Evolutionary conservation across 441 rosid genomes (phyloP).

Genomic region (Populus trichocarpa): DNA sequence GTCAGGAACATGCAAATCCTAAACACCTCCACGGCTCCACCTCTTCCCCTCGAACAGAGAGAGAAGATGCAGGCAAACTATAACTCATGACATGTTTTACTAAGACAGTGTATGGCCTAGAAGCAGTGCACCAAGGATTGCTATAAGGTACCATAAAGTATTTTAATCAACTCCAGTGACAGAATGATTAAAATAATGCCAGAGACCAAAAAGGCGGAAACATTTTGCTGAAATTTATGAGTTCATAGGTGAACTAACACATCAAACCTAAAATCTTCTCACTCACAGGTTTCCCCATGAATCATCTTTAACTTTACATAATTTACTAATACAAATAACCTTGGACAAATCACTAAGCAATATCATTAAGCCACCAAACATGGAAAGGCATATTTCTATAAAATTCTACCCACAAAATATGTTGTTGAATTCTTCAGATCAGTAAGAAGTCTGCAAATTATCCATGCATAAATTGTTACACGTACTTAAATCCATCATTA

Average conservation of each 20-base stretch:
- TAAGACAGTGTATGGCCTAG: constrained; percentile 7
- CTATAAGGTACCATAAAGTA: no score
- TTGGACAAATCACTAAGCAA: neutral
- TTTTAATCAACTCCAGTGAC: neutral
- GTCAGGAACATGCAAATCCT: neutral
- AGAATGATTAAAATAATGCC: neutral
- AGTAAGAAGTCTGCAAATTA: neutral
- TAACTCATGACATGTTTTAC: neutral
- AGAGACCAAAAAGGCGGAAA: neutral
- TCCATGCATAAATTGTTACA: neutral
- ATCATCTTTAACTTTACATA: neutral
- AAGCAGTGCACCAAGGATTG: neutral
- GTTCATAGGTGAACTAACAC: neutral
- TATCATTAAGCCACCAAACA: neutral
- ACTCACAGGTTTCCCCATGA: neutral
- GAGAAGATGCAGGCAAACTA: neutral
- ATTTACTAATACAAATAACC: neutral
- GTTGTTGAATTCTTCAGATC: neutral
- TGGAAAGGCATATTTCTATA: neutral
- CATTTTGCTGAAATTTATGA: neutral
- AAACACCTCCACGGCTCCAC: neutral
- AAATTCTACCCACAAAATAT: neutral
- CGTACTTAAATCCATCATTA: neutral
- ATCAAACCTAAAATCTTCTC: neutral
- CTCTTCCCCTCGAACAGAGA: neutral